Evolutionary conservation across 306 rosid species (phyloP), one percentile per base, ranked within the genome.

Genomic region (Vigna angularis): DNA sequence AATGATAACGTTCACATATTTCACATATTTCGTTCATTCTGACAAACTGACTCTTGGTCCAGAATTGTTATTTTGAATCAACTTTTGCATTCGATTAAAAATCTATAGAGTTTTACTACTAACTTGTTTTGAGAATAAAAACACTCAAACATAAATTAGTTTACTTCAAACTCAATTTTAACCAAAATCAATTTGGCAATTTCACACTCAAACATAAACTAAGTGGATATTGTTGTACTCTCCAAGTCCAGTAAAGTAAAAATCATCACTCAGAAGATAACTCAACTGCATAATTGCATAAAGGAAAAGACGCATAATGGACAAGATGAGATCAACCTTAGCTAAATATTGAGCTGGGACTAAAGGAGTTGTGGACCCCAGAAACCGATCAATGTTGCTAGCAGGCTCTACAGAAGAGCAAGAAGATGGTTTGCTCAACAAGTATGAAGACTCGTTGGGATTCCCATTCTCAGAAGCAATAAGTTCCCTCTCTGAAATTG

Each of bases 301-400:
- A 9, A 42, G 47, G 47, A 42, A 9, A 42, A 42, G 3, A 9
- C 17, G 26, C 44, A 40, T 17, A 73, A 87, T 74, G 62, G 44
- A 73, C 50, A 56, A 69, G 8, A 79, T 2, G n/a, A 66, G 74
- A 90, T 83, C 84, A 66, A 92, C 98, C 98, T 92, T 87, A 9
- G 98, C 89, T 68, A 92, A 87, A 83, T 74, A 88, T 78, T 87
- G 98, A 55, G 92, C 97, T 1, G 89, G 87, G 38, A 94, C 91
- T 42, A 82, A 83, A 68, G 97, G 98, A 45, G 82, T 85, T 9
- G 90, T 94, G 24, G 91, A 86, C 53, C 89, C 85, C 81, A 94
- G 68, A 69, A 94, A 89, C 81, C 90, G 83, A 72, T 94, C 91
- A 47, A 94, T 81, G 74, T 94, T 92, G 71, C 80, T 83, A 63